Base-by-base conservation (phyloP, 306 rosid genomes). In the Cyclanthera cordifolia region DNA sequence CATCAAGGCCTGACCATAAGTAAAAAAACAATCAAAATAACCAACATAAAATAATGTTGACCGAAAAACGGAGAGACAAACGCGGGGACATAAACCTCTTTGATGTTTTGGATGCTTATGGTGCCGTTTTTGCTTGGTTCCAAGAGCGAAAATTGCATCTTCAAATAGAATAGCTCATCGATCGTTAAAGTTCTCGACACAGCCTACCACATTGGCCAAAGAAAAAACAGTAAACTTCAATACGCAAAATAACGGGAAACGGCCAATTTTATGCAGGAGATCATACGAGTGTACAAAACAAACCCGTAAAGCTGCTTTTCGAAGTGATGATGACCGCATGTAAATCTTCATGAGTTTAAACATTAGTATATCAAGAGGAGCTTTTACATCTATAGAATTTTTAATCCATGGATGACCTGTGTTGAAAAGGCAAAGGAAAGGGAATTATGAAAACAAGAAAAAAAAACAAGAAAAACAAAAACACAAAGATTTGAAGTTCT, bases 331-430 rank as follows among this genome's bases (percentile, higher is more conserved):
- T 20, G 96, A 89, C 15, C 94, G 91, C 98, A 93, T 84, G 74
- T 93, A 93, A 67, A 76, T 34, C 82, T 82, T 89, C 89, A 93
- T 87, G 80, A 86, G 96, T 79, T 89, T 93, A 74, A 93, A 86
- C 72, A 83, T 85, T 56, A 84, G 78, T 79, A 93, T 75, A 82
- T 93, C 98, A 77, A 93, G 56, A 32, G 96, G 94, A 39, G 82
- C 82, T 80, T 84, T 83, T 58, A 83, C 88, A 72, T 80, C 85
- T 70, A 74, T 82, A 48, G 52, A 81, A 72, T 73, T 82, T 78
- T 74, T 89, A 76, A 93, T 85, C 99, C 96, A 89, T 4, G 96
- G 90, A 76, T 93, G 98, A 80, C 96, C 98, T 93, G 88, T 75
- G 77, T 43, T 9, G 34, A 21, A 73, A 56, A 74, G 67, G 73